phyloP scores from a whole-genome alignment of 2,329 filamentous ascomycete genomes.

The Blumeria hordei region DNA sequence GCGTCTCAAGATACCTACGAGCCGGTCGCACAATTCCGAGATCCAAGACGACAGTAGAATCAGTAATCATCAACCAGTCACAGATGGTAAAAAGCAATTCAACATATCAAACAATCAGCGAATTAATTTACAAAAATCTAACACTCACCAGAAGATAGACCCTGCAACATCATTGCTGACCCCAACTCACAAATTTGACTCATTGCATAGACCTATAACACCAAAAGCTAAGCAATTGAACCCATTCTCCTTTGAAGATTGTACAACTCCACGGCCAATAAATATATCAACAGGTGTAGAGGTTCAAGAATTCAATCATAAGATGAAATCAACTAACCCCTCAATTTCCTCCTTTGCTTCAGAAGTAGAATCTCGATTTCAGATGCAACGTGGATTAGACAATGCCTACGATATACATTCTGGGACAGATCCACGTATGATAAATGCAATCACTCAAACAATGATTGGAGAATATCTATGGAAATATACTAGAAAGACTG shows the following conservation, averaged over 20 bases:
- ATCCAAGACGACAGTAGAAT: too few species aligned
- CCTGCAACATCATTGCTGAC: conserved; percentile 56
- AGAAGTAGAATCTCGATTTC: conserved; percentile 78
- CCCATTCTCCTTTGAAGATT: conserved; percentile 15
- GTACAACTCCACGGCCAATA: conserved; percentile 30
- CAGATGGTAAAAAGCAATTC: too few species aligned
- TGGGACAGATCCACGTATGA: conserved; percentile 87
- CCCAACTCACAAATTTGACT: conserved; percentile 28
- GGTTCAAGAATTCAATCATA: conserved; percentile 23
- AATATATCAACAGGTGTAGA: conserved; percentile 25
- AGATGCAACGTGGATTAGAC: conserved; percentile 36
- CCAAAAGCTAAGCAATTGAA: conserved; percentile 25
- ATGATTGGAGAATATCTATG: conserved; percentile 98
- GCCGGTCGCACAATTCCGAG: too few species aligned
- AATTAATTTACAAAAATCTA: too few species aligned
- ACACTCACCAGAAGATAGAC: conserved; percentile 35
- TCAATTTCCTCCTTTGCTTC: conserved; percentile 92
- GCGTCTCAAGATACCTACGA: background rate
- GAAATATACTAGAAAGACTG: conserved; percentile 94
- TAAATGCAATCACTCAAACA: conserved; percentile 94
- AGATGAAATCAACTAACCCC: conserved; percentile 36
- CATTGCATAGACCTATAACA: conserved; percentile 30
- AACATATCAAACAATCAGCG: too few species aligned
- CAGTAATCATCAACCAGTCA: too few species aligned
- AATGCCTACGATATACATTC: conserved; percentile 17